phyloP scores from a whole-genome alignment of 768 basidiomycete genomes.

The Thelephora ganbajun region DNA sequence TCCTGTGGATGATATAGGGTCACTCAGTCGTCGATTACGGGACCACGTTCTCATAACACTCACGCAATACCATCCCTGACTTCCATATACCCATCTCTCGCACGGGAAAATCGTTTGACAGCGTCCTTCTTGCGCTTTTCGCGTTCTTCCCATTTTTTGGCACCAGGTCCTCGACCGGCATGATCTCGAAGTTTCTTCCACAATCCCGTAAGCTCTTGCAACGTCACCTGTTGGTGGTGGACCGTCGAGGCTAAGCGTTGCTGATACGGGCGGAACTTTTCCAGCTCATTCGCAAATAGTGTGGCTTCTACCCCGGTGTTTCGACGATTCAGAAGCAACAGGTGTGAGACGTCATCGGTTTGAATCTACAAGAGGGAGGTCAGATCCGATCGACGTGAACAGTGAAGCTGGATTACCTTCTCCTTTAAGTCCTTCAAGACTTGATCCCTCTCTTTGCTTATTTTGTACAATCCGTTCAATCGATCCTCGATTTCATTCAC shows the following conservation, averaged over 20 bases:
- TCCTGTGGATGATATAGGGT: conserved; percentile 28
- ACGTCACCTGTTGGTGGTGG: conserved; percentile 54
- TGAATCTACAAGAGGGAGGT: conserved; percentile 47
- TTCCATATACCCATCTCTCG: conserved; percentile 77
- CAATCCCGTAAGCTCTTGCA: conserved; percentile 62
- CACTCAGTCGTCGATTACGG: neutral
- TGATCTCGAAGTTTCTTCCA: conserved; percentile 66
- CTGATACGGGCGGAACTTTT: conserved; percentile 91
- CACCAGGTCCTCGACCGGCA: conserved; percentile 63
- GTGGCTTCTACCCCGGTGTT: conserved; percentile 73
- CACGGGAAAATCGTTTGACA: conserved; percentile 54
- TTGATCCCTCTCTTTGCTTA: conserved; percentile 73
- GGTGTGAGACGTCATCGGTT: conserved; percentile 90
- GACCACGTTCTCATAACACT: conserved; percentile 19
- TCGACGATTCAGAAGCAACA: conserved; percentile 81
- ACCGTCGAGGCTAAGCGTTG: conserved; percentile 67
- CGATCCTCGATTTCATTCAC: conserved; percentile 71
- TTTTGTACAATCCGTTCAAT: conserved; percentile 65
- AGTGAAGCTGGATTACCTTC: conserved; percentile 38
- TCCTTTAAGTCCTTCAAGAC: conserved; percentile 92
- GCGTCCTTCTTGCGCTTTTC: conserved; percentile 71
- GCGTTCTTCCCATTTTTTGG: conserved; percentile 69
- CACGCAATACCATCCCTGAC: conserved; percentile 74
- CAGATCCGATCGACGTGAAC: neutral
- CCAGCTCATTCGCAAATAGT: conserved; percentile 84